Base-by-base conservation (phyloP, 2,329 filamentous ascomycete species). In the Anisogramma anomala region DNA sequence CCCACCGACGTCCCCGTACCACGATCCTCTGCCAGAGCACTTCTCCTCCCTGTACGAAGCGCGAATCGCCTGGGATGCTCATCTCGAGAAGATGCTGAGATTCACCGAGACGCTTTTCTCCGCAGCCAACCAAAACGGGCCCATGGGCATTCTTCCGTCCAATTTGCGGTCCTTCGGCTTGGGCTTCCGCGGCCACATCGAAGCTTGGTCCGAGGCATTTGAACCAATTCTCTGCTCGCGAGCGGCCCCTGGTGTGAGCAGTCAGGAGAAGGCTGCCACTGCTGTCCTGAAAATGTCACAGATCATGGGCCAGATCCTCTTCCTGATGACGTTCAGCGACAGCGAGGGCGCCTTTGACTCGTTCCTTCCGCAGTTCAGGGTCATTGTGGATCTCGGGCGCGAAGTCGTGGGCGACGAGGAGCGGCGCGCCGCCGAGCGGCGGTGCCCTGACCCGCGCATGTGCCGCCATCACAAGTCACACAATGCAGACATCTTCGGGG, bases 261-360 rank as follows among this genome's bases (percentile, higher is more conserved):
- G 64, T 20, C 70, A 77, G 47, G 72, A 76, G 50, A 74, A 74
- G 49, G 69, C 72, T 0, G 74, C 68, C 33, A 77, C 79, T 42
- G 66, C 72, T 4, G 73, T 76, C 9, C 60, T 79, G 5, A 77
- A 78, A 50, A 79, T 79, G 74, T 67, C 68, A 41, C 72, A 77
- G 44, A 63, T 75, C 37, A 79, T 76, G 65, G 66, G 65, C 8
- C 61, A 65, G 33, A 63, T 79, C 25, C 58, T 79, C 5, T 77
- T 74, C 48, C 58, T 71, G 30, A 77, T 77, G 69, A 72, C 71
- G 8, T 80, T 77, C 50, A 72, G 66, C 52, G 67, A 71, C 38
- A 69, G 61, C 33, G 76, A 80, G 52, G 66, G 68, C 39, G 65
- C 71, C 26, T 79, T 79, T 44, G 76, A 80, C 49, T 53, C 56